Evolutionary conservation across 441 rosid genomes (phyloP), one percentile per base, ranked within the genome.

Genomic region (Arabidopsis hybrid): DNA sequence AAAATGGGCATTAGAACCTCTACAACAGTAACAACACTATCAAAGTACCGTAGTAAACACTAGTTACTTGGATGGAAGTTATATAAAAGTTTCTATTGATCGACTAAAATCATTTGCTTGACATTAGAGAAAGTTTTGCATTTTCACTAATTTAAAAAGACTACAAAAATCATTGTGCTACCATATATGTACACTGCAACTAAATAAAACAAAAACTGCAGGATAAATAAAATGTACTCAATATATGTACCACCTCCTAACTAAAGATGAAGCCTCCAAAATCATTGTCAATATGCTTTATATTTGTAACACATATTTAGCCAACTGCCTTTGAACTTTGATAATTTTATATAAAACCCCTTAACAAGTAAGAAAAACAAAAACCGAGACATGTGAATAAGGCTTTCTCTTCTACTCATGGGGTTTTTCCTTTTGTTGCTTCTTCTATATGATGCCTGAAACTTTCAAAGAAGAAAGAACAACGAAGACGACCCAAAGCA

Each of bases 401-500:
- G 21, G n/a, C 53, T 40, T 47, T 57, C 36, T 31, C 14, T 52
- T 29, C 14, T 13, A 61, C 64, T 60, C 57, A 55, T 14, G 53
- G 63, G 51, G 26, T 11, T 2, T 56, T 56, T 39, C 31, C 63
- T 35, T 26, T 35, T 57, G 50, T 17, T 72, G 11, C 59, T 40
- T 46, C 62, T 71, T 65, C 86, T 81, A 91, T 68, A 86, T 84
- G 82, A 88, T 51, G 56, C 85, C 91, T 68, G 82, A 83, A 72
- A 92, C 86, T 81, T 60, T 78, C 58, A 89, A 89, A 71, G 96
- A 90, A 63, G 98, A 93, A 21, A 93, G 84, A 65, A 85, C 92
- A 16, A 90, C 87, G 73, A 93, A 89, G 73, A 91, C 75, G 67
- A 91, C 38, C 97, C 97, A 91, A 42, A 92, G 97, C 84, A 89